A percentile compares a stretch with the other conserved stretches of the same genome.
phyloP scores from a whole-genome alignment of 176 grass and related monocot species.

The Thinopyrum elongatum region DNA sequence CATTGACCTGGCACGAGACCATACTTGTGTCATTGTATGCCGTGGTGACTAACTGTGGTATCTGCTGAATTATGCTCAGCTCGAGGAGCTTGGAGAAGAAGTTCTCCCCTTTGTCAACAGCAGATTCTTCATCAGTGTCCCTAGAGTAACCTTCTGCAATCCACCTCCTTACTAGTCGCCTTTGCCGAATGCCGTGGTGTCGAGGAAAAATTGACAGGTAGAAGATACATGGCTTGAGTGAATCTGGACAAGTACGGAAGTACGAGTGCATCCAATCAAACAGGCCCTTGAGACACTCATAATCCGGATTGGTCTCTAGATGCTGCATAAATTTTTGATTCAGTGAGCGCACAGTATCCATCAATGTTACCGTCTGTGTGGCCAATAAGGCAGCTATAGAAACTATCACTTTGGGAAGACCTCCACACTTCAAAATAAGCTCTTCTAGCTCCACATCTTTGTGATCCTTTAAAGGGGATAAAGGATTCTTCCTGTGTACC shows the following conservation, averaged over 20 bases:
- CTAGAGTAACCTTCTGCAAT: slow-evolving; percentile 34
- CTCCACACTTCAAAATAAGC: slow-evolving; percentile 31
- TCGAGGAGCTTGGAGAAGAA: slow-evolving; percentile 38
- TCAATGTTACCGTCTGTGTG: background rate
- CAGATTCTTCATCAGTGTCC: background rate
- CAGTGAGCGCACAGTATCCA: background rate
- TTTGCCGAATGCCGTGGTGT: background rate
- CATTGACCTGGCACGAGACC: slow-evolving; percentile 27
- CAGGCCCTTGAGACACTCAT: background rate
- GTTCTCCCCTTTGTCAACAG: background rate
- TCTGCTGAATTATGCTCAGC: slow-evolving; percentile 18
- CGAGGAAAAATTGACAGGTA: slow-evolving; percentile 38
- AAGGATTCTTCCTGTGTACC: background rate
- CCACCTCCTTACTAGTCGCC: slow-evolving; percentile 41
- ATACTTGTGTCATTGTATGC: background rate
- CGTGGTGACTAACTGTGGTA: background rate
- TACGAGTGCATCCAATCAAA: slow-evolving; percentile 29
- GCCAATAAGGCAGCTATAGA: slow-evolving; percentile 24
- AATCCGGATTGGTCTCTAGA: background rate
- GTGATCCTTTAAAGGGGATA: background rate
- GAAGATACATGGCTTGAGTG: slow-evolving; percentile 47
- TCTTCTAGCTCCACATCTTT: background rate
- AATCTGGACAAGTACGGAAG: slow-evolving; percentile 23
- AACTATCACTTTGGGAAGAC: slow-evolving; percentile 48
- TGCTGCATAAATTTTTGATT: background rate